Base-by-base conservation (phyloP, 2,329 filamentous ascomycete genomes). In the Calonectria hongkongensis region DNA sequence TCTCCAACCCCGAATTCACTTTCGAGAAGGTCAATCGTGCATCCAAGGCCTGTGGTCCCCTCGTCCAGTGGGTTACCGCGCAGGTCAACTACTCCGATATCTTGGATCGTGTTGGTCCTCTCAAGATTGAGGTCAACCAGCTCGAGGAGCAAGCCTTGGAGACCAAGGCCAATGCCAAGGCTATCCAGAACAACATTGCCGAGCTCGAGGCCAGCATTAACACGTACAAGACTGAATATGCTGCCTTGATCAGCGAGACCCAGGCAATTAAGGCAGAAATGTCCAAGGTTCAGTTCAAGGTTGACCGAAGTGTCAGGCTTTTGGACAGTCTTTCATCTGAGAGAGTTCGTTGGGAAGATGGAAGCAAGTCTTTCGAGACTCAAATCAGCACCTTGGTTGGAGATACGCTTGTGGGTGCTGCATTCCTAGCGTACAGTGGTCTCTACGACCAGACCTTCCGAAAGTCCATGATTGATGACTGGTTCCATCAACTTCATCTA, bases 51-150 rank as follows among this genome's bases (percentile, higher is more conserved):
- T 99, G 97, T 84, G 97, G 97, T 80, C 97, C 97, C 30, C 89
- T 99, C 16, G 96, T 99, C 21, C 95, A 98, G 82, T 99, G 97
- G 97, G 96, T 98, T 3, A 91, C 95, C 83, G 97, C 97, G 25
- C 97, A 99, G 85, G 97, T 99, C 82, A 95, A 94, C 81, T 99
- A 98, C 85, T 98, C 96, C n/a, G 95, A 97, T 77, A 99, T 99
- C 79, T 87, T 99, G 75, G 96, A 98, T 82, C 92, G 95, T 45
- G 95, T 99, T 72, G 97, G 96, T 2, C 97, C 97, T 28, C 88
- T 99, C 69, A 94, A 96, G 82, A 94, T 96, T 63, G 97, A 99
- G 84, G 96, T 99, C 56, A 90, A 91, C 28, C 89, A 94, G 81
- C 91, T 99, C 21, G 95, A 98, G 85, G 94, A 97, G 72, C 92